phyloP scores from a whole-genome alignment of 2,329 filamentous ascomycete genomes.

The Alternaria brassicicola region DNA sequence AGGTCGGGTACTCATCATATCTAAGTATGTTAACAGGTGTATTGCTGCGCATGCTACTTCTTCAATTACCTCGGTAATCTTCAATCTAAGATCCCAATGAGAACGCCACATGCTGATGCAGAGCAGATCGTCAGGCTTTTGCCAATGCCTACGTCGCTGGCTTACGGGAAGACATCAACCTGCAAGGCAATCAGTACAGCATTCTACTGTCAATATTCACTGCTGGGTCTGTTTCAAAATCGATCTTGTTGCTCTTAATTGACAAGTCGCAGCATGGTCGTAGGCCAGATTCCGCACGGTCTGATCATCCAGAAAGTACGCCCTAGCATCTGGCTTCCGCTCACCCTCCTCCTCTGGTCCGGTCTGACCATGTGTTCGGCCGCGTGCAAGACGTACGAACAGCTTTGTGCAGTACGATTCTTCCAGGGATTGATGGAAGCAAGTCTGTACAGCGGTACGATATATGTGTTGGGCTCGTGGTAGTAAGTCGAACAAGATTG shows the following conservation, averaged over 20 bases:
- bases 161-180: conserved; percentile 28
- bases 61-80: conserved; percentile 36
- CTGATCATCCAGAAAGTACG: conserved; percentile 33
- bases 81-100: neutral
- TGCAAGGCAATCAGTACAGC: conserved; percentile 34
- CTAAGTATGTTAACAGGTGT: conserved; percentile 16
- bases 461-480: conserved; percentile 35
- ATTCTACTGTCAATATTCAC: conserved; percentile 32
- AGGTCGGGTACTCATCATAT: neutral
- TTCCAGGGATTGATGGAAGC: conserved; percentile 31
- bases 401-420: conserved; percentile 30
- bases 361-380: conserved; percentile 36
- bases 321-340: conserved; percentile 32
- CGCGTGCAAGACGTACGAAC: conserved; percentile 28
- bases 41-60: conserved; percentile 34
- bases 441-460: conserved; percentile 28
- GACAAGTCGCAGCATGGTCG: conserved; percentile 18
- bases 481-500: conserved; percentile 26
- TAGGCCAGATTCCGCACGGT: conserved; percentile 30
- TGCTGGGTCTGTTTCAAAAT: conserved; percentile 19
- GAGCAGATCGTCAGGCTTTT: conserved; percentile 27
- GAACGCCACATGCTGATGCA: neutral
- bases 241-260: neutral
- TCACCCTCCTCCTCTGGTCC: conserved; percentile 31
- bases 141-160: conserved; percentile 36